phyloP scores from a whole-genome alignment of 176 grass and related monocot genomes.

The Ampelocalamus luodianensis region DNA sequence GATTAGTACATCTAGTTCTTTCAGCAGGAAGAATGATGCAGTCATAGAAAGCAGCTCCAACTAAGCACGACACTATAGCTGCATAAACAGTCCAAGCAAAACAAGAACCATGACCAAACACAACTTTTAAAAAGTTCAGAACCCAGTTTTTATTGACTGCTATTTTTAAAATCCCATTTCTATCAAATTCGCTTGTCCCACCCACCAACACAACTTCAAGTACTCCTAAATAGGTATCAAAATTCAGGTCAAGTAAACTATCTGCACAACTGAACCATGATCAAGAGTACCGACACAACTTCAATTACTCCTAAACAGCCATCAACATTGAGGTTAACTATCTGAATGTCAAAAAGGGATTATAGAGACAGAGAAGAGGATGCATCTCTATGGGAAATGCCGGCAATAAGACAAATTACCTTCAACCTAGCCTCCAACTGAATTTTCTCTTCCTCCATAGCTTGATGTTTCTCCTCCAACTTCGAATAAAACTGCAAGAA shows the following conservation, averaged over 20 bases:
- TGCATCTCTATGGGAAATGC: background rate
- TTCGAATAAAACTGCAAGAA: constrained; percentile 76
- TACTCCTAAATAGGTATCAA: background rate
- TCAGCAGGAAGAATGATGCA: background rate
- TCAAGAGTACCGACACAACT: background rate
- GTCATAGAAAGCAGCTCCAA: background rate
- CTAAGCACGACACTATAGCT: background rate
- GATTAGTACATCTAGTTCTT: background rate
- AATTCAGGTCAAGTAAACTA: background rate
- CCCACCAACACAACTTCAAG: background rate
- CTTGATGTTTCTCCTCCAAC: constrained; percentile 95
- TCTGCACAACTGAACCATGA: background rate
- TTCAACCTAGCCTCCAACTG: constrained; percentile 75
- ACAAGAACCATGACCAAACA: background rate
- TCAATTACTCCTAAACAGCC: background rate
- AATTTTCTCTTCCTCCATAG: constrained; percentile 79
- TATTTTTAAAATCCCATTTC: background rate
- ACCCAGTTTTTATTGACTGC: background rate
- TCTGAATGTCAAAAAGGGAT: background rate
- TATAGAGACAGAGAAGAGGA: background rate
- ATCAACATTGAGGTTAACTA: background rate
- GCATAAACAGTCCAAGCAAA: background rate
- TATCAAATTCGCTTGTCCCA: background rate
- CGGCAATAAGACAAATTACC: constrained; percentile 45
- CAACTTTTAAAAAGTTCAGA: too few relatives aligned